These are phyloP conservation scores for Hamigera avellanea DNA, from an alignment of 495 filamentous ascomycete genomes.

Conservation along the genomic window DNA sequence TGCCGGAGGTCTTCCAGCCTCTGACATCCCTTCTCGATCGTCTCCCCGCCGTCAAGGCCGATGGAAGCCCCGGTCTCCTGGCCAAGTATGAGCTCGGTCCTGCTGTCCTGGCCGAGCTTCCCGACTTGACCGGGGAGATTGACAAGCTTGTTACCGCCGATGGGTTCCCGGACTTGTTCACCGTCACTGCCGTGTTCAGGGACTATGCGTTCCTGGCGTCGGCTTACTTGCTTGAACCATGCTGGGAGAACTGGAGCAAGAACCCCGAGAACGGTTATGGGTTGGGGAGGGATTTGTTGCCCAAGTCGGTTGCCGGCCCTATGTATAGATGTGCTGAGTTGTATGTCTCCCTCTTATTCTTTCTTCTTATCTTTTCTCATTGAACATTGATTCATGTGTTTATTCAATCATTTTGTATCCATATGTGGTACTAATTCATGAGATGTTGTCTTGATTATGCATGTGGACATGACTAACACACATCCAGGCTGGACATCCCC, in stretches of 20 bases:
- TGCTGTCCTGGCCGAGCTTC: constrained; percentile 42
- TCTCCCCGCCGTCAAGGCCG: constrained; percentile 53
- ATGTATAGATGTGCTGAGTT: constrained; percentile 68
- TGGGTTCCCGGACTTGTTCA: constrained; percentile 49
- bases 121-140: constrained; percentile 49
- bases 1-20: constrained; percentile 46
- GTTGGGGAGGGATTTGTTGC: constrained; percentile 58
- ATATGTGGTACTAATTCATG: too few species aligned
- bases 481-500: constrained; percentile 30
- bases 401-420: background rate
- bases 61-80: constrained; percentile 53
- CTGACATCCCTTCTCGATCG: constrained; percentile 49
- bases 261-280: constrained; percentile 58
- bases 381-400: constrained; percentile 2
- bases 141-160: constrained; percentile 39
- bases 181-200: constrained; percentile 73
- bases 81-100: constrained; percentile 47
- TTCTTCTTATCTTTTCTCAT: background rate
- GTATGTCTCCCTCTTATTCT: constrained; percentile 40
- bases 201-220: constrained; percentile 87
- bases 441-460: constrained; percentile 2
- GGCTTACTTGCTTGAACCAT: constrained; percentile 89
- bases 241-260: constrained; percentile 57
- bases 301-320: constrained; percentile 56
- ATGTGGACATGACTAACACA: constrained; percentile 1